A percentile compares a stretch with the other conserved stretches of the same genome.
Evolutionary conservation across 2,329 filamentous ascomycete genomes (phyloP).

Genomic region (Trichoderma aggressivum): DNA sequence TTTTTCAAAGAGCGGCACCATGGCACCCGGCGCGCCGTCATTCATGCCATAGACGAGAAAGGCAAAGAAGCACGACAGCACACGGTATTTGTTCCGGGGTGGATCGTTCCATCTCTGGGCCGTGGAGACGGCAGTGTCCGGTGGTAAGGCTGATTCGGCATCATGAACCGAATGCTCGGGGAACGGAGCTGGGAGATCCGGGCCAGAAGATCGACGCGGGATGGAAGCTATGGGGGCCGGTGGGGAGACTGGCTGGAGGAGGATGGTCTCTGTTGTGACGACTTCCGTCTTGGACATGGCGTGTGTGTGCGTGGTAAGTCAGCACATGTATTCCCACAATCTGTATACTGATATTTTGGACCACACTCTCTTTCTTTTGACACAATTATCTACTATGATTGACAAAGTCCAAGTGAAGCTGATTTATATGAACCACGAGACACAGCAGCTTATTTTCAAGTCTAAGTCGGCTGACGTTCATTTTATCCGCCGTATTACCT

Average conservation of each 20-base stretch:
- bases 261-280: not conserved
- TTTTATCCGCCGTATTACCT: slow-evolving; percentile 2
- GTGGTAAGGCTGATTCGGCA: slow-evolving; percentile 14
- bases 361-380: not conserved
- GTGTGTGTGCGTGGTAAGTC: not conserved
- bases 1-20: slow-evolving; percentile 23
- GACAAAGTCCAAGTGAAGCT: not conserved
- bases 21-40: slow-evolving; percentile 10
- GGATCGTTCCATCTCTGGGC: slow-evolving; percentile 17
- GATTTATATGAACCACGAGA: not conserved
- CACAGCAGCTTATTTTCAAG: not conserved
- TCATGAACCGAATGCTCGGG: not conserved
- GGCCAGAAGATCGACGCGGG: not conserved
- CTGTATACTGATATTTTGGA: not conserved
- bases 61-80: slow-evolving; percentile 10
- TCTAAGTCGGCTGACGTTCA: not conserved
- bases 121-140: not conserved
- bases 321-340: not conserved
- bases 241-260: slow-evolving; percentile 1
- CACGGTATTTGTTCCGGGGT: slow-evolving; percentile 12
- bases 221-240: slow-evolving; percentile 8
- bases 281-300: slow-evolving; percentile 2
- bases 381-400: not conserved
- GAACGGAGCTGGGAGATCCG: not conserved
- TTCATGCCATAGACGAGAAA: slow-evolving; percentile 19